These are phyloP conservation scores for Backusella mclennaniae DNA, from an alignment of 192 early-diverging fungal genomes.

Conservation along the genomic window DNA sequence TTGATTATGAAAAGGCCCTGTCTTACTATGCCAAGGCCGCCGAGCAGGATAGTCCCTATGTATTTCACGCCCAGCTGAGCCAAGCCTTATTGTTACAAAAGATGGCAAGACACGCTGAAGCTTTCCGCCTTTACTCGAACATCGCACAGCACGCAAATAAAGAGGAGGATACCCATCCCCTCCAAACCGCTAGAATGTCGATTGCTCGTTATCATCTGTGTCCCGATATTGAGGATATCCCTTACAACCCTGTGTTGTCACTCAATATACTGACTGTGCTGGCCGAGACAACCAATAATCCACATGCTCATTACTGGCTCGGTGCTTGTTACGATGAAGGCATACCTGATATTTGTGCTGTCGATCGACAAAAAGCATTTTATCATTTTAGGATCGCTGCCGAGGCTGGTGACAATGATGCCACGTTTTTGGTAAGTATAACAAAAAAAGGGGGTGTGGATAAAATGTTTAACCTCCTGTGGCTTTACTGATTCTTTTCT, in stretches of 20 bases:
- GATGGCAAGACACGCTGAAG: constrained; percentile 26
- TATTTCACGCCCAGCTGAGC: constrained; percentile 20
- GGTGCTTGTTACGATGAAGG: constrained; percentile 39
- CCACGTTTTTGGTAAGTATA: constrained; percentile 27
- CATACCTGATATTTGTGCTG: constrained; percentile 14
- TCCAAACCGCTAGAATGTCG: constrained; percentile 21
- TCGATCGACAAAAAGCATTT: constrained; percentile 30
- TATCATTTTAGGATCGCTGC: constrained; percentile 30
- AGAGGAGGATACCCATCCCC: background rate
- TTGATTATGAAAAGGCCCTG: constrained; percentile 26
- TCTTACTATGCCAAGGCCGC: constrained; percentile 36
- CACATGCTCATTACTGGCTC: constrained; percentile 32
- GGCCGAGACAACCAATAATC: constrained; percentile 8
- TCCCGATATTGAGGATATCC: constrained; percentile 15
- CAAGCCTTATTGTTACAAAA: constrained; percentile 31
- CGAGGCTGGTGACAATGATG: constrained; percentile 27
- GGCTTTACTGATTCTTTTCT: background rate
- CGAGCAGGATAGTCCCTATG: constrained; percentile 17
- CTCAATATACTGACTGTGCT: constrained; percentile 12
- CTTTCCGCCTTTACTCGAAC: constrained; percentile 21
- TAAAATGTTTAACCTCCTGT: background rate
- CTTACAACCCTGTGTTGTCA: constrained; percentile 19
- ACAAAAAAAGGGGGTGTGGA: background rate
- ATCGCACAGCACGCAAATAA: background rate
- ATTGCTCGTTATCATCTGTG: constrained; percentile 32